Percentiles rank a stretch among this genome's conserved stretches.
These are phyloP conservation scores for Fusarium hainanense DNA, from an alignment of 2,329 filamentous ascomycete genomes.

Conservation along the genomic window DNA sequence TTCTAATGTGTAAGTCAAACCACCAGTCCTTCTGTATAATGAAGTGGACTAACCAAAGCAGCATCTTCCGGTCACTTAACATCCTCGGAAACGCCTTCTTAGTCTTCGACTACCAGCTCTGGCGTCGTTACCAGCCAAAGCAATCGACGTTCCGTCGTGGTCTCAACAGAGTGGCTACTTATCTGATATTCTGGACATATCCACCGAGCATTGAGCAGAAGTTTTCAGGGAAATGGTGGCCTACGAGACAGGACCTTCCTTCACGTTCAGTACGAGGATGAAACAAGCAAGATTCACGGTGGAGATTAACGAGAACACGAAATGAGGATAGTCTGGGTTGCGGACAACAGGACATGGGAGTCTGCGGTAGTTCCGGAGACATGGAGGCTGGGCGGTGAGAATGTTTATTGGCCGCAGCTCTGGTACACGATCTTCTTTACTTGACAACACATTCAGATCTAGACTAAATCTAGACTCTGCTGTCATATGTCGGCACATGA, in stretches of 20 bases:
- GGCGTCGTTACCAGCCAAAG: constrained; percentile 50
- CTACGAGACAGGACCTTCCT: neutral
- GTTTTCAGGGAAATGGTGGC: constrained; percentile 50
- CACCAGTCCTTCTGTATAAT: too few relatives aligned
- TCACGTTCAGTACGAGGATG: neutral
- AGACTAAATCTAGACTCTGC: neutral
- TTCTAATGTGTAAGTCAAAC: constrained; percentile 55
- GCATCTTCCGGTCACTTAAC: constrained; percentile 54
- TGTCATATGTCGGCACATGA: neutral
- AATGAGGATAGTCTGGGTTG: constrained; percentile 15
- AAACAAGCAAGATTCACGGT: neutral
- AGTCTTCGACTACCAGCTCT: constrained; percentile 53
- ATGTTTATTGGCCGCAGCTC: neutral
- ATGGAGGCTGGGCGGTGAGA: constrained; percentile 27
- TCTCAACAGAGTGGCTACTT: constrained; percentile 46
- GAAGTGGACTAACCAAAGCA: constrained; percentile 29
- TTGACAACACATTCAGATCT: neutral
- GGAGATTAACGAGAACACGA: neutral
- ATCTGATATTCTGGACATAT: constrained; percentile 56
- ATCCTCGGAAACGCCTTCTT: constrained; percentile 54
- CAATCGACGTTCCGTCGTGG: constrained; percentile 41
- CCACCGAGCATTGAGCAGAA: constrained; percentile 55
- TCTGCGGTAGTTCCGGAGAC: constrained; percentile 39
- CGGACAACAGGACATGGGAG: constrained; percentile 30
- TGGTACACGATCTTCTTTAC: neutral